Percentiles rank a stretch among this genome's conserved stretches.
phyloP scores from a whole-genome alignment of 1,139 yeast species.

The Blastobotrys arbuscula region DNA sequence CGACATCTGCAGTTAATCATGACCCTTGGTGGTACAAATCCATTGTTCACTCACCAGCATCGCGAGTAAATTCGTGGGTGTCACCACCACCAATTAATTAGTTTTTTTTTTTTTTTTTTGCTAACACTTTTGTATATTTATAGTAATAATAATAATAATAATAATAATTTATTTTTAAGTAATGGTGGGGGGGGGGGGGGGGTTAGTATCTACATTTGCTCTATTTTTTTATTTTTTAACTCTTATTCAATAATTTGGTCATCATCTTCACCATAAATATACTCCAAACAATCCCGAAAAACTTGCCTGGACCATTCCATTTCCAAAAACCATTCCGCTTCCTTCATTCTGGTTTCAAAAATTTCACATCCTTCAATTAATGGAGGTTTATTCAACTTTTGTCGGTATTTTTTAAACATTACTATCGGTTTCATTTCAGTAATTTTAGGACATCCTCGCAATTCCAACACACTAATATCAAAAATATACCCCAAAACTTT shows the following conservation, averaged over 20 bases:
- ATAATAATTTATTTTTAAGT: not conserved
- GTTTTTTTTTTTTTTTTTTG: not conserved
- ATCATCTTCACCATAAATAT: constrained; percentile 33
- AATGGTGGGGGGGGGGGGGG: no score
- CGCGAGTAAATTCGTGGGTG: constrained; percentile 3
- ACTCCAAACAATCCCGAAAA: constrained; percentile 31
- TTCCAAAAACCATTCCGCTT: constrained; percentile 59
- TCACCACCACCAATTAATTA: constrained; percentile 4
- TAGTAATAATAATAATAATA: not conserved
- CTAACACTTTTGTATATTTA: not conserved
- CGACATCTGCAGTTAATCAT: not conserved
- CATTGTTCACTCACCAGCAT: constrained; percentile 4
- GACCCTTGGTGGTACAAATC: constrained; percentile 9
- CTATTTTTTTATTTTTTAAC: not conserved
- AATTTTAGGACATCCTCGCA: constrained; percentile 56
- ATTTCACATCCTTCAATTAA: constrained; percentile 74
- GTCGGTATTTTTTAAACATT: constrained; percentile 59
- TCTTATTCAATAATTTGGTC: constrained; percentile 7
- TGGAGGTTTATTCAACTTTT: constrained; percentile 46
- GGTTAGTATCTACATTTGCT: not conserved
- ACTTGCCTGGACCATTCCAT: constrained; percentile 43
- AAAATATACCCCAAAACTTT: constrained; percentile 54
- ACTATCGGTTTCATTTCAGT: constrained; percentile 61
- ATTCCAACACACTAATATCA: constrained; percentile 66
- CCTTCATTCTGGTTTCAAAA: constrained; percentile 52